Evolutionary conservation across 345 rosid genomes (phyloP), one percentile per base, ranked within the genome.

Genomic region (Syzygium grande): DNA sequence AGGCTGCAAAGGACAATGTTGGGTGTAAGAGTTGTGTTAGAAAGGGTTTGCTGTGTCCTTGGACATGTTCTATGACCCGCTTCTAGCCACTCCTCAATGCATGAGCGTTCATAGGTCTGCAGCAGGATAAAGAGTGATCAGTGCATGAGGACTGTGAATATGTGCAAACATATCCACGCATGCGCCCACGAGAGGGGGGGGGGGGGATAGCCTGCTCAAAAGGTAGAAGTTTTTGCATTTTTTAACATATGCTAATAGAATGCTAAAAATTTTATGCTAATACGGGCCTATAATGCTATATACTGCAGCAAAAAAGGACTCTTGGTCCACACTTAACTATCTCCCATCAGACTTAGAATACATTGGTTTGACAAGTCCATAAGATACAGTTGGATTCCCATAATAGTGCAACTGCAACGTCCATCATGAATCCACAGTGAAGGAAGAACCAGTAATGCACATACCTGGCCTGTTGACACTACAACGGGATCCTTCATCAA

Each of bases 391-490:
- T 61, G 68, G 68, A n/a, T 61, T 61, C 68, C 34, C 17, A 61
- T n/a, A 0, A 61, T n/a, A 13, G 68, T 61, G 68, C 68, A n/a
- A 61, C 68, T 61, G 34, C 68, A 61, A 61, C 68, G 17, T 6
- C n/a, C 11, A 29, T 61, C 73, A n/a, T 61, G 73, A 61, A 17
- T 9, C 34, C 34, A 51, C 86, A 90, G 61, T 43, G 65, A 16
- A 61, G 73, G 87, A 89, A 29, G 73, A 3, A 61, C 73, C 73
- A 61, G 73, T 13, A 68, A 84, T 84, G 79, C 86, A 84, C 87
- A 61, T 94, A 97, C 99, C 98, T 97, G 98, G 85, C 99, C 99
- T 61, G 98, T 95, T 54, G 99, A 95, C 87, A 97, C 99, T 92
- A 97, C 96, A 87, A 96, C 98, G 65, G 99, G 99, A 93, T 97